Base-by-base conservation (phyloP, 208 protist species). In the Trypanosomatidae sp. region DNA sequence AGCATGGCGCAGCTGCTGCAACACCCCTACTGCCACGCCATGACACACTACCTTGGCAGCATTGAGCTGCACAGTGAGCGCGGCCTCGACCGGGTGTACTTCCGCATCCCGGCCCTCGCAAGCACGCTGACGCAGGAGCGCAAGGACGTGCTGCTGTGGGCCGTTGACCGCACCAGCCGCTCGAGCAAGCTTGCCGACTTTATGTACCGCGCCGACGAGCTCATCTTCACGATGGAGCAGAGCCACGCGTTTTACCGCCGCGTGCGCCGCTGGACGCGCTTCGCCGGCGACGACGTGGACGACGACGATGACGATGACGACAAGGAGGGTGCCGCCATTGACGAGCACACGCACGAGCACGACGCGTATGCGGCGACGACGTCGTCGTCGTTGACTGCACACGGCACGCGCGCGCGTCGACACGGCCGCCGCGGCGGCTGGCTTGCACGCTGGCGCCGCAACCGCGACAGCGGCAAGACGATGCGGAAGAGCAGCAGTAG, bases 161-260 rank as follows among this genome's bases (percentile, higher is more conserved):
- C 48, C 16, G 66, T 88, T 7, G 76, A 88, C 53, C 70, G 83
- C 44, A 82, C 65, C 16, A 87, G 68, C 48, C 65, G 75, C 6
- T 58, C 65, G 28, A 79, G 72, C 11, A 87, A 87, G 50, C 53
- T 92, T n/a, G 48, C 64, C 20, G 83, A 87, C 41, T 88, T 92
- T 45, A n/a, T 87, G 8, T 66, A 88, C 54, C 74, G 66, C 42
- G 64, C 62, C 13, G 77, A 88, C 42, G 78, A 84, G 48, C 33
- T 92, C 16, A 92, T 92, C 33, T 86, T 88, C 48, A 69, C 78
- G 41, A 71, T 92, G 2, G 78, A 88, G 63, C 56, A 64, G 43
- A 42, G 47, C 15, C 64, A 83, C 48, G 55, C 52, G 20, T 81
- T 90, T 40, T 49, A 66, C 23, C 28, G 56, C 15, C 44, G 49